These are phyloP conservation scores for Phaeosphaeria sp. DNA, from an alignment of 2,329 filamentous ascomycete genomes.

Conservation along the genomic window DNA sequence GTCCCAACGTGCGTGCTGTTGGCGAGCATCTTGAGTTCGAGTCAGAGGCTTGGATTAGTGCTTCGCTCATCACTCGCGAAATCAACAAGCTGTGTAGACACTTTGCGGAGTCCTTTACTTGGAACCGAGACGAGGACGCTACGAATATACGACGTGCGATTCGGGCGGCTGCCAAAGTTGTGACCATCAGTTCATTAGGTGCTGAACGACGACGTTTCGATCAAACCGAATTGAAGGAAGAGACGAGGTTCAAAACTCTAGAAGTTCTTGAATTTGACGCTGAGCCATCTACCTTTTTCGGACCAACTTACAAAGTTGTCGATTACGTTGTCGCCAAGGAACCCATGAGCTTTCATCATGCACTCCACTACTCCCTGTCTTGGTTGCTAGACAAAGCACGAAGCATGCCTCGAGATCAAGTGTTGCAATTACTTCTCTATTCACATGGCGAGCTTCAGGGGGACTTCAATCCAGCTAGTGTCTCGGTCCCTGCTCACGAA, in stretches of 20 bases:
- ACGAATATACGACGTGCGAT: slow-evolving; percentile 73
- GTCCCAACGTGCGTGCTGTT: slow-evolving; percentile 88
- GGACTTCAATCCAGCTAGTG: slow-evolving; percentile 65
- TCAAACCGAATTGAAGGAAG: slow-evolving; percentile 85
- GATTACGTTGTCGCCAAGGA: slow-evolving; percentile 88
- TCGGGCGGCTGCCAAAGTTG: slow-evolving; percentile 76
- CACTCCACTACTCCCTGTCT: slow-evolving; percentile 92
- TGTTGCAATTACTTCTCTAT: slow-evolving; percentile 74
- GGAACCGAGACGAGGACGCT: slow-evolving; percentile 68
- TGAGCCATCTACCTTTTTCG: slow-evolving; percentile 34
- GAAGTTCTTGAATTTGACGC: slow-evolving; percentile 80
- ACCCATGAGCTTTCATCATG: slow-evolving; percentile 96
- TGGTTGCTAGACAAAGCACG: slow-evolving; percentile 94
- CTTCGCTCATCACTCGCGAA: slow-evolving; percentile 90
- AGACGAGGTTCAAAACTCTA: slow-evolving; percentile 80
- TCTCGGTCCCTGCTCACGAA: slow-evolving; percentile 62
- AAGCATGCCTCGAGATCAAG: slow-evolving; percentile 69
- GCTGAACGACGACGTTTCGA: slow-evolving; percentile 86
- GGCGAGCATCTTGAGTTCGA: slow-evolving; percentile 98
- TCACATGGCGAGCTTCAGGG: slow-evolving; percentile 73
- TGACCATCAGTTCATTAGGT: slow-evolving; percentile 88
- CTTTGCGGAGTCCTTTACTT: slow-evolving; percentile 84
- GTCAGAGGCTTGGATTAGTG: slow-evolving; percentile 96
- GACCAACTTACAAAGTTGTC: slow-evolving; percentile 65
- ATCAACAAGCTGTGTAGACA: slow-evolving; percentile 92